Base-by-base conservation (phyloP, 352 stramenopile genomes). In the Plasmopara muralis region DNA sequence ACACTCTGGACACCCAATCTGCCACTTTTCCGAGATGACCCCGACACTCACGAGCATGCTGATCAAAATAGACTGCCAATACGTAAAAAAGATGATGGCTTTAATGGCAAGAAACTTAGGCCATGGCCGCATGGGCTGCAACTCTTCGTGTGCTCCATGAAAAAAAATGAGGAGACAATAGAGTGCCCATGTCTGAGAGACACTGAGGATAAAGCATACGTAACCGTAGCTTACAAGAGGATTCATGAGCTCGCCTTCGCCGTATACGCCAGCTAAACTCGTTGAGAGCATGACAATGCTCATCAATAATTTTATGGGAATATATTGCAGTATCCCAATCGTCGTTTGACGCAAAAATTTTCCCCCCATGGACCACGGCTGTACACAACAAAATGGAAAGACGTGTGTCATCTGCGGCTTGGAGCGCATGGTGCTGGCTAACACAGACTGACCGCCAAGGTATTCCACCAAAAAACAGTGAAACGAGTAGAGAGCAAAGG, bases 81-180 rank as follows among this genome's bases (percentile, higher is more conserved):
- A 98, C 20, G 87, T 96, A 55, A 97, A 96, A 68, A 97, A 97
- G 35, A 98, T 95, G 50, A 98, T 93, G 5, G 81, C 83, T 57
- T 97, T 98, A 61, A 98, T 96, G 5, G 82, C 83, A 33, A 97
- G 54, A 61, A 98, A 97, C 64, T 98, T 98, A n/a, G 79, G 82
- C 55, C 96, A 77, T 37, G 90, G 90, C 12, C 87, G 71, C 48
- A 97, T 88, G 18, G 91, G 89, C 29, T 73, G 70, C 45, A 98
- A 68, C 51, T 96, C 85, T 44, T 95, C 80, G 46, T 95, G 80
- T 5, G 87, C 95, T n/a, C 75, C 92, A 40, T 93, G 61, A 70
- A 97, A 97, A 60, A 98, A 97, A 38, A 97, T 74, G 41, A 97
- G 70, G 39, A 98, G 82, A 51, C 87, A 96, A 62, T 98, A 98